These are phyloP conservation scores for Ceratobasidium sp. DNA, from an alignment of 1,284 basidiomycete genomes.

Conservation along the genomic window DNA sequence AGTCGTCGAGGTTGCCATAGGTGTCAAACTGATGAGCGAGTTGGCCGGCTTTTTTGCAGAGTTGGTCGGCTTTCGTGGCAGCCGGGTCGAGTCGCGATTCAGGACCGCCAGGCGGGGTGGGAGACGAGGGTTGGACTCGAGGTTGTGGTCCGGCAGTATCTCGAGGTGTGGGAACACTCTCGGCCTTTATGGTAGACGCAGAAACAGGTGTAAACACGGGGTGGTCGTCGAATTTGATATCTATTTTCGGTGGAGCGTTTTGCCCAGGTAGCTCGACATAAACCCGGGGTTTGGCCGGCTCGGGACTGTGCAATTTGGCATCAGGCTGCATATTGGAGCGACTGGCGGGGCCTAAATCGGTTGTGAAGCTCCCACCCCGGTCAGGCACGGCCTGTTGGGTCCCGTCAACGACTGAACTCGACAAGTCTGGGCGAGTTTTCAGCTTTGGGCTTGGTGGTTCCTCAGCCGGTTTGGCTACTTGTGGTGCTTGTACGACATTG, in stretches of 20 bases:
- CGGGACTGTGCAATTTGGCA: background rate
- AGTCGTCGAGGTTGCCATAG: conserved; percentile 21
- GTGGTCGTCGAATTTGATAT: background rate
- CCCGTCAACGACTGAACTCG: background rate
- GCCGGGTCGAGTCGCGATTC: background rate
- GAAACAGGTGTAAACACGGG: background rate
- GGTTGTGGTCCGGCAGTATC: background rate
- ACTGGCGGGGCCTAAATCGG: background rate
- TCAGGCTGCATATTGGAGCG: background rate
- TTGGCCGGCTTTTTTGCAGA: background rate
- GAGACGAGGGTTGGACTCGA: background rate
- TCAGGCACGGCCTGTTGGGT: background rate
- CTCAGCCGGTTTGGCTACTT: background rate
- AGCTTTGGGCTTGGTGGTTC: background rate
- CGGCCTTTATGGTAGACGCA: background rate
- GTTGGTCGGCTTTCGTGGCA: background rate
- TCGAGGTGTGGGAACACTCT: background rate
- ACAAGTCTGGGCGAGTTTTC: background rate
- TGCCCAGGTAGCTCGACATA: background rate
- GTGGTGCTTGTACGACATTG: background rate
- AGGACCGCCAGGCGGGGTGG: background rate
- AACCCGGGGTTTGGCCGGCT: background rate
- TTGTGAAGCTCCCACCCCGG: background rate
- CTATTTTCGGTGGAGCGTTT: background rate
- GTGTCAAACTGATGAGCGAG: conserved; percentile 1